phyloP scores from a whole-genome alignment of 257 asterid species.

The Eucommia ulmoides region DNA sequence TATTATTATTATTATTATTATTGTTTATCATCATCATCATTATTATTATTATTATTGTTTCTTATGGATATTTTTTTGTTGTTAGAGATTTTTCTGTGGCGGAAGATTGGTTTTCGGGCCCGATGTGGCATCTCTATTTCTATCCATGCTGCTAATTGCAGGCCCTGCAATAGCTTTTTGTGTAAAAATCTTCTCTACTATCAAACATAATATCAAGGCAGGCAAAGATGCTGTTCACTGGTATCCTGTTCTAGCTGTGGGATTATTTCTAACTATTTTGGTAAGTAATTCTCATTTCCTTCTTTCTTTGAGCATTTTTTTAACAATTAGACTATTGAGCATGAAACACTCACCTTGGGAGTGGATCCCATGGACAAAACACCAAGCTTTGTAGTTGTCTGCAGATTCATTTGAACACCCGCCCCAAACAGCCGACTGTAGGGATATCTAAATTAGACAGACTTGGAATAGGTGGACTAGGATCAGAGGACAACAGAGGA shows the following conservation, averaged over 20 bases:
- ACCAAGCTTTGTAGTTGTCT: too few relatives aligned
- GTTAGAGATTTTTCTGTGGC: conserved; percentile 71
- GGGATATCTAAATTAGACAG: too few relatives aligned
- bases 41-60: not conserved
- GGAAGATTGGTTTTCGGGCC: conserved; percentile 95
- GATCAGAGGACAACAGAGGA: too few relatives aligned
- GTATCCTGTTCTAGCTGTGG: conserved; percentile 50
- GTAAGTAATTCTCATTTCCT: too few relatives aligned
- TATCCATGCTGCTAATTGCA: conserved; percentile 41
- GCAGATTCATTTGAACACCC: too few relatives aligned
- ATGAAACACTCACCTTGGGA: too few relatives aligned
- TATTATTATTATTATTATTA: not conserved
- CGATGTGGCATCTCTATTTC: conserved; percentile 57
- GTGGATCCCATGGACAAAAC: too few relatives aligned
- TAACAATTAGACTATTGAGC: too few relatives aligned
- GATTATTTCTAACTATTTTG: conserved; percentile 46
- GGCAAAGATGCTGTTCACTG: conserved; percentile 36
- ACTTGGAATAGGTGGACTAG: too few relatives aligned
- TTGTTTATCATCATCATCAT: not conserved
- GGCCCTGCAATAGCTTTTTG: conserved; percentile 67
- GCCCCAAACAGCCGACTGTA: too few relatives aligned
- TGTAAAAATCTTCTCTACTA: conserved; percentile 26
- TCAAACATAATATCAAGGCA: conserved; percentile 20
- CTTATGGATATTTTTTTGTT: conserved; percentile 3
- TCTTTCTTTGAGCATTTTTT: too few relatives aligned